Evolutionary conservation across 768 basidiomycete genomes (phyloP).

Genomic region (Pleurotus citrinopileatus): DNA sequence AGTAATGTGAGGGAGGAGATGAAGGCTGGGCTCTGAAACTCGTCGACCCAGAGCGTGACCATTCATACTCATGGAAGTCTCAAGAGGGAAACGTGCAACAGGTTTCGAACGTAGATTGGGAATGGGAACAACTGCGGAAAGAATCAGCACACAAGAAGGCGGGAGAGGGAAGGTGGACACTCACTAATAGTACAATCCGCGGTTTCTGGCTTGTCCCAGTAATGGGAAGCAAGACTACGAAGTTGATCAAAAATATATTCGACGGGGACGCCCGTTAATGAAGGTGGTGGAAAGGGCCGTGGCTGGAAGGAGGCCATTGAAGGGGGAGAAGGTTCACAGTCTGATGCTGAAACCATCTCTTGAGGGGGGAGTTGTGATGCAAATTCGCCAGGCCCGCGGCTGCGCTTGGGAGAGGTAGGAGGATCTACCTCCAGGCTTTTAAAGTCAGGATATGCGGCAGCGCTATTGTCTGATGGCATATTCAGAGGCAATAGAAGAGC

Average conservation of each 20-base stretch:
- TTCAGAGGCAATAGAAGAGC: constrained; percentile 16
- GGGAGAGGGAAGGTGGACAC: constrained; percentile 15
- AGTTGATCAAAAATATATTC: constrained; percentile 74
- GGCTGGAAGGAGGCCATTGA: constrained; percentile 44
- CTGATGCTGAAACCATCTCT: constrained; percentile 23
- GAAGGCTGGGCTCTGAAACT: constrained; percentile 48
- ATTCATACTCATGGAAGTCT: constrained; percentile 34
- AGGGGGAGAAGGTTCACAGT: constrained; percentile 22
- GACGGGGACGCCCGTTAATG: constrained; percentile 60
- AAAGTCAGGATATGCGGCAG: constrained; percentile 21
- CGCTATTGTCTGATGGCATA: constrained; percentile 30
- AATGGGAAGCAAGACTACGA: constrained; percentile 59
- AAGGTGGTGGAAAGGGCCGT: constrained; percentile 62
- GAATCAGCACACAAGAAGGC: constrained; percentile 7
- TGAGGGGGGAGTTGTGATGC: constrained; percentile 16
- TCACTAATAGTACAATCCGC: constrained; percentile 78
- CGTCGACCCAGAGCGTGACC: constrained; percentile 43
- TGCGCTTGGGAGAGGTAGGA: constrained; percentile 26
- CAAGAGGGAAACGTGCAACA: constrained; percentile 26
- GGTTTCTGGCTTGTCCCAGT: constrained; percentile 75
- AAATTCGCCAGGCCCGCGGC: constrained; percentile 40
- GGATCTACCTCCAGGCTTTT: constrained; percentile 26
- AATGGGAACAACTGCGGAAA: constrained; percentile 45
- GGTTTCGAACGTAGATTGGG: constrained; percentile 35
- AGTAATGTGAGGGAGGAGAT: constrained; percentile 53